phyloP scores from a whole-genome alignment of 2,329 filamentous ascomycete genomes.

The Thielaviopsis populi region DNA sequence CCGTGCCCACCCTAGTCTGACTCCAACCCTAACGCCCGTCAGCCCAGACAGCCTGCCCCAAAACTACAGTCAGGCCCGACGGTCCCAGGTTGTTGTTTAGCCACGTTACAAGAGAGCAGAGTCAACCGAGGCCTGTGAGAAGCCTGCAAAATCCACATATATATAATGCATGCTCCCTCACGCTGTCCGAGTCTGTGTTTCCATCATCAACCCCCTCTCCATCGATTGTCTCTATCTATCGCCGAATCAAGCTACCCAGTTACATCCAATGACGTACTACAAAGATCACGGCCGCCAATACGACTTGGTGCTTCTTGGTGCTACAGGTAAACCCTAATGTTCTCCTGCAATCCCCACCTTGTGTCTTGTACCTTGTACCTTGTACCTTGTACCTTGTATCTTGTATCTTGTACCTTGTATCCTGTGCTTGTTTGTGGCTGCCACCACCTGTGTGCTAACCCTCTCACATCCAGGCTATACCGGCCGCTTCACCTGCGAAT shows the following conservation, averaged over 20 bases:
- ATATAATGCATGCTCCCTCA: not conserved
- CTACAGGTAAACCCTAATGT: conserved; percentile 33
- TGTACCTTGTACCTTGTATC: too few relatives aligned
- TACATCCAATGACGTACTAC: conserved; percentile 31
- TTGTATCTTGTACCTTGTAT: too few relatives aligned
- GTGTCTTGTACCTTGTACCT: too few relatives aligned
- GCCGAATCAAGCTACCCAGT: not conserved
- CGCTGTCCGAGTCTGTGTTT: not conserved
- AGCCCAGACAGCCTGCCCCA: not conserved
- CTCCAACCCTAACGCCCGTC: not conserved
- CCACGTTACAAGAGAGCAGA: not conserved
- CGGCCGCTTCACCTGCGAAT: conserved; percentile 58
- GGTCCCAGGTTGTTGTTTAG: not conserved
- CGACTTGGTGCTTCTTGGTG: conserved; percentile 43
- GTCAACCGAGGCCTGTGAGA: not conserved
- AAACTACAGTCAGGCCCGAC: not conserved
- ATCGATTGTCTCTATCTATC: not conserved
- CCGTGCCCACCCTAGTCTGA: not conserved
- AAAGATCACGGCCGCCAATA: conserved; percentile 37
- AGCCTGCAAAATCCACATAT: not conserved
- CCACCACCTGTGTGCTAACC: not conserved
- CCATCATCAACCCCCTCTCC: not conserved
- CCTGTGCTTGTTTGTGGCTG: too few relatives aligned
- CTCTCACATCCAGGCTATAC: conserved; percentile 51
- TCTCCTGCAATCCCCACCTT: too few relatives aligned